Evolutionary conservation across 2,329 filamentous ascomycete genomes (phyloP), one percentile per base, ranked within the genome.

Genomic region (Alternaria arbusti): DNA sequence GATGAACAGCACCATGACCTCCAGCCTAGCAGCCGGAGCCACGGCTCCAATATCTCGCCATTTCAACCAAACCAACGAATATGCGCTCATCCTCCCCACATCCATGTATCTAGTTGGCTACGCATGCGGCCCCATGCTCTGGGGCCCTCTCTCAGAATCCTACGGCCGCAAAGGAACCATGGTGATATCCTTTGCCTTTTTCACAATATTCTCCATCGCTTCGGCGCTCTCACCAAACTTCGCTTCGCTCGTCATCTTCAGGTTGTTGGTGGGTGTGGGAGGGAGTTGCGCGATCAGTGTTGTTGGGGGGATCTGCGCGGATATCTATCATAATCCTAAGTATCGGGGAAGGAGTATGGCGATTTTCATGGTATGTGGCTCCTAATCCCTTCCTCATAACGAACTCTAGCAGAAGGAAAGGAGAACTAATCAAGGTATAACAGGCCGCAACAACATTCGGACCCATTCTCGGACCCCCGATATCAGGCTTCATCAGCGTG

Each of bases 1-100:
- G 10, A 82, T 91, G 74, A 92, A 92, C 76, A 88, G 86, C 25
- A 91, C 90, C 10, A 87, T 92, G 79, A 87, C 86, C 2, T 90
- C 87, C 23, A 76, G 74, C 0, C 82, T 92, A 6, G 88, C 90
- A 1, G 87, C 88, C 59, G 90, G 90, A 75, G 87, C 88, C 13
- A 84, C 88, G 3, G 83, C 85, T 3, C 85, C 83, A 55, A 89
- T 91, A 50, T 81, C 84, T 3, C 74, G 78, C 4, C 83, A 89
- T 68, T 92, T 89, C 79, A 73, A 83, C 56, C 79, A 91, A 61
- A 84, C 84, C 0, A 77, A 79, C 30, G 73, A 83, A 57, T 78
- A 76, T 15, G 74, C 76, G 51, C 73, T 84, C 25, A 82, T 85
- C 5, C 76, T 86, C 1, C 84, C 84, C 0, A 84, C 83, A 0